Evolutionary conservation across 164 flowering plant genomes (phyloP), one percentile per base, ranked within the genome.

Genomic region (Aristolochia californica): DNA sequence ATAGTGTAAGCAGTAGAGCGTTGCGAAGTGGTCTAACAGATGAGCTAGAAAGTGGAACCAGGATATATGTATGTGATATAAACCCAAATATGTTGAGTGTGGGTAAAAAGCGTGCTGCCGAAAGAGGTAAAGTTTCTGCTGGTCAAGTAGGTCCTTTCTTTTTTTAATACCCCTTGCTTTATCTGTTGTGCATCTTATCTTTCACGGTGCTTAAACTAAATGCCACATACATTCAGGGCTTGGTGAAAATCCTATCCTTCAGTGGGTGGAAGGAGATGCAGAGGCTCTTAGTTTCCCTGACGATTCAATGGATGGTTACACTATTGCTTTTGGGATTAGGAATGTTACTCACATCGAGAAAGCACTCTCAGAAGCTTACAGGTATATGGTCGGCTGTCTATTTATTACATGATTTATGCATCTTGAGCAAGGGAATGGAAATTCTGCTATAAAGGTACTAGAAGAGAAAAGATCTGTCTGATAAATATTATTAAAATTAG

Each of bases 191-290:
- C 5, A 8, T 5, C 13, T 5, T 56, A n/a, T 20, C n/a, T 45
- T 45, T 22, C 38, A 13, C 25, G 30, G 11, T 44, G 50, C 28
- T 15, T 44, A 11, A 43, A 4, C 50, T 44, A 13, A 22, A 30
- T 44, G 38, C 45, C 17, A 21, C 7, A 20, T 43, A 25, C 11
- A n/a, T 60, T 43, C 59, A 91, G 98, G 97, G 53, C 68, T 85
- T 63, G 84, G 80, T 40, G 77, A 72, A 51, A 68, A 67, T 53
- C 70, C 61, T 57, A 77, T 96, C 18, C 91, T 94, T 25, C 25
- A 71, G 59, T 94, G 99, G 99, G 83, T 88, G 58, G 96, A 84
- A 57, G 99, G 99, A 59, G 85, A 94, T 80, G 99, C 99, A 62
- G 99, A 94, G 76, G 85, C 87, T 68, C 74, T 94, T 73, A 77